phyloP scores from a whole-genome alignment of 352 stramenopile genomes.

The Phytophthora rubi region DNA sequence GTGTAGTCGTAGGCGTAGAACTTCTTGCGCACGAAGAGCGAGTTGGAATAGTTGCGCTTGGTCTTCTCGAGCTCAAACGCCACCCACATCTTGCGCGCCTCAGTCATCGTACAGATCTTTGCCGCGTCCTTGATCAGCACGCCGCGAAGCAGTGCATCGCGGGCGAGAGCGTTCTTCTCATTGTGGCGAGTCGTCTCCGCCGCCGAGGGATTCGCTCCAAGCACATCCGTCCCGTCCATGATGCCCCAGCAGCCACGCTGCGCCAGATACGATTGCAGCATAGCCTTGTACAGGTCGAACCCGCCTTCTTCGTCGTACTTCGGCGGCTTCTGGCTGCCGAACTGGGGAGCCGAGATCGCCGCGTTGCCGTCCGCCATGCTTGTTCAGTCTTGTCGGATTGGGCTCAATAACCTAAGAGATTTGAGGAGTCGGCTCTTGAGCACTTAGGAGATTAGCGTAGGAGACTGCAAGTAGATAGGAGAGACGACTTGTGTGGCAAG shows the following conservation, averaged over 20 bases:
- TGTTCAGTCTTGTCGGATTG: neutral
- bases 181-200: neutral
- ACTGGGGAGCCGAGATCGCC: neutral
- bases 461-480: no score
- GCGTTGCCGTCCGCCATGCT: neutral
- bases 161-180: neutral
- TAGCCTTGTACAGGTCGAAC: neutral
- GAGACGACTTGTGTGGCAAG: no score
- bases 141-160: neutral
- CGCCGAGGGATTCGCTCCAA: neutral
- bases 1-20: neutral
- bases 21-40: neutral
- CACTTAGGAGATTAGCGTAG: no score
- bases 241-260: neutral
- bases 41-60: neutral
- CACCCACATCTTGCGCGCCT: neutral
- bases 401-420: neutral
- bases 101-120: neutral
- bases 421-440: no score
- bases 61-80: neutral
- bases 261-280: neutral
- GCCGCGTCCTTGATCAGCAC: neutral
- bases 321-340: neutral
- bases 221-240: neutral
- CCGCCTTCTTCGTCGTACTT: neutral